phyloP scores from a whole-genome alignment of 139 green algal genomes.

The Ettlia oleoabundans region DNA sequence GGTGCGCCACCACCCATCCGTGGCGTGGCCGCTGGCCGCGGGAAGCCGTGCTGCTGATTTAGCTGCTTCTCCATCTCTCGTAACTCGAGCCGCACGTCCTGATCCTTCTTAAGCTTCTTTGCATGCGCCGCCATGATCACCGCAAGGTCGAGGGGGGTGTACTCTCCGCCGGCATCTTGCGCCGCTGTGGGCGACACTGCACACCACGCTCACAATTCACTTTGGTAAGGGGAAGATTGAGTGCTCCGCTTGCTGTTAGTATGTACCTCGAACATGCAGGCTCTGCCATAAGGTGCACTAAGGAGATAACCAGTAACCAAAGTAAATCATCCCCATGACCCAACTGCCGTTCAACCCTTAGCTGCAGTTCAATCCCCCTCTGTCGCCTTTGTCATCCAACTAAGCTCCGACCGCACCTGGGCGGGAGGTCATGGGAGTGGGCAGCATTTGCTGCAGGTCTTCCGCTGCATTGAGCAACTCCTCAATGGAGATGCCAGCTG shows the following conservation, averaged over 20 bases:
- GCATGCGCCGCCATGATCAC: conserved; percentile 35
- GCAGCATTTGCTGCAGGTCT: conserved; percentile 28
- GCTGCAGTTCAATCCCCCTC: neutral
- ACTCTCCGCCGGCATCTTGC: conserved; percentile 5
- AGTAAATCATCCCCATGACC: neutral
- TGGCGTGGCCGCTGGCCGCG: conserved; percentile 3
- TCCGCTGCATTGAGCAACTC: conserved; percentile 35
- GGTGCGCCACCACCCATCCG: neutral
- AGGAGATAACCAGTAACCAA: neutral
- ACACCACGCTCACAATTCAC: neutral
- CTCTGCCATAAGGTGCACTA: too few relatives aligned
- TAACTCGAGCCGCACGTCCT: conserved; percentile 2
- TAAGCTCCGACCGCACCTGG: neutral
- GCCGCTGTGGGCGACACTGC: conserved; percentile 17
- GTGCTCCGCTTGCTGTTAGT: too few relatives aligned
- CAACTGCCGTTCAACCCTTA: too few relatives aligned
- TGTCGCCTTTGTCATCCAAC: neutral
- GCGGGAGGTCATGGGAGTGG: conserved; percentile 29
- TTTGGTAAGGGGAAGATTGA: neutral
- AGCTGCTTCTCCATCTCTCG: conserved; percentile 33
- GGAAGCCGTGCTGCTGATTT: conserved; percentile 34
- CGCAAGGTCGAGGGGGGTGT: conserved; percentile 42
- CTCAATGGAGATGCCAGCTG: conserved; percentile 30
- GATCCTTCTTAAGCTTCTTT: conserved; percentile 30
- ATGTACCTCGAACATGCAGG: neutral